Conservation (phyloP, 1,139 yeast genomes). For the Zhuliangozyma parablackwelliae region DNA sequence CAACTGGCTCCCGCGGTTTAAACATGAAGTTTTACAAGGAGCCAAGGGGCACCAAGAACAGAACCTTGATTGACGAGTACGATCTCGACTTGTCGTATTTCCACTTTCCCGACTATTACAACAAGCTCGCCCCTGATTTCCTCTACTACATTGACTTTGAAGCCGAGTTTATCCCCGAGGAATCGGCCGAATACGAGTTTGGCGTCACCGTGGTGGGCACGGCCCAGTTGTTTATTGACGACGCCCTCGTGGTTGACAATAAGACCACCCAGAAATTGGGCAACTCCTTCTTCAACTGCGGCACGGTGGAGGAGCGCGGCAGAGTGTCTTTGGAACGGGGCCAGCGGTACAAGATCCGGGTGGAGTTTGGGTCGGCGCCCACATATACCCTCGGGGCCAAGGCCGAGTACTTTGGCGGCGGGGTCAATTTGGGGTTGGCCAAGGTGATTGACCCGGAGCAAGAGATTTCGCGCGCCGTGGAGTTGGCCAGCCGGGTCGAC, state of each 20-base stretch:
- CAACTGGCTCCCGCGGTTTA: constrained; percentile 40
- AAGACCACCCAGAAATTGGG: constrained; percentile 49
- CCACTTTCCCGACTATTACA: constrained; percentile 46
- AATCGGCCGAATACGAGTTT: constrained; percentile 45
- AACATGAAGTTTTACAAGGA: constrained; percentile 31
- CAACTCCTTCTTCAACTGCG: constrained; percentile 39
- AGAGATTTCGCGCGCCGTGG: constrained; percentile 21
- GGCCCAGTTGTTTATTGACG: constrained; percentile 48
- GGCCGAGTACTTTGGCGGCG: constrained; percentile 24
- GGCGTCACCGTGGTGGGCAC: constrained; percentile 52
- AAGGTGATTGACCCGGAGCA: constrained; percentile 17
- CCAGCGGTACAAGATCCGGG: constrained; percentile 34
- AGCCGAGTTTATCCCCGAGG: constrained; percentile 42
- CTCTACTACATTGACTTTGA: constrained; percentile 40
- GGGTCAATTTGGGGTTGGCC: constrained; percentile 25
- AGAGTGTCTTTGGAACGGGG: constrained; percentile 36
- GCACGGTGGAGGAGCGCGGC: constrained; percentile 47
- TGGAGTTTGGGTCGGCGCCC: constrained; percentile 51
- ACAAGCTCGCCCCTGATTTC: constrained; percentile 16
- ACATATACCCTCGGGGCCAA: constrained; percentile 28
- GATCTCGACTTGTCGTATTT: constrained; percentile 29
- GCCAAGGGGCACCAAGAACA: constrained; percentile 13
- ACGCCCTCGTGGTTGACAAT: constrained; percentile 51
- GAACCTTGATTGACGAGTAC: constrained; percentile 33
- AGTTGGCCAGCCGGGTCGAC: constrained; percentile 25